These are phyloP conservation scores for Suillus spraguei DNA, from an alignment of 768 basidiomycete genomes.

Conservation along the genomic window DNA sequence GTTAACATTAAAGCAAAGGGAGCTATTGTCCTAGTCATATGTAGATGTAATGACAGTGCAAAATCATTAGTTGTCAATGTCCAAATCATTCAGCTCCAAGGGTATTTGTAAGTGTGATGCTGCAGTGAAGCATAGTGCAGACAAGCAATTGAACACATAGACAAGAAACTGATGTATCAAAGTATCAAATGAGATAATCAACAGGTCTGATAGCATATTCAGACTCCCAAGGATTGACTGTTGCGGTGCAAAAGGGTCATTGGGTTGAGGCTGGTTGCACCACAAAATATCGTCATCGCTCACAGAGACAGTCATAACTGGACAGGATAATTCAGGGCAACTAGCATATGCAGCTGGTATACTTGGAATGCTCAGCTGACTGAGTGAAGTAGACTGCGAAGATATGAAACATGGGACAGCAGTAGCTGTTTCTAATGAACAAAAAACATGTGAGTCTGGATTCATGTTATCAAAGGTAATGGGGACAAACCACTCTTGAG, in stretches of 20 bases:
- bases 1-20: neutral
- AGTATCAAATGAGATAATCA: neutral
- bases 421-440: neutral
- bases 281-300: neutral
- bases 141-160: neutral
- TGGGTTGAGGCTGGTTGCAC: neutral
- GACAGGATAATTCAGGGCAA: neutral
- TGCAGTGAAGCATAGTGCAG: neutral
- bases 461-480: neutral
- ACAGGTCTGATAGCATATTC: neutral
- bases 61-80: neutral
- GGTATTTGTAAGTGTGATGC: neutral
- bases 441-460: neutral
- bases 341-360: neutral
- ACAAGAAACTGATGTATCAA: neutral
- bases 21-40: neutral
- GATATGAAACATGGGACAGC: neutral
- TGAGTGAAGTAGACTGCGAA: neutral
- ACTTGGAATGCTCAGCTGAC: neutral
- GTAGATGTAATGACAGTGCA: conserved; percentile 1
- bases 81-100: neutral
- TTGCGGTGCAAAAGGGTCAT: neutral
- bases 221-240: neutral
- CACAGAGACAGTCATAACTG: neutral
- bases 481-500: neutral